These are phyloP conservation scores for Claviceps sp. DNA, from an alignment of 2,329 filamentous ascomycete species.

Conservation along the genomic window DNA sequence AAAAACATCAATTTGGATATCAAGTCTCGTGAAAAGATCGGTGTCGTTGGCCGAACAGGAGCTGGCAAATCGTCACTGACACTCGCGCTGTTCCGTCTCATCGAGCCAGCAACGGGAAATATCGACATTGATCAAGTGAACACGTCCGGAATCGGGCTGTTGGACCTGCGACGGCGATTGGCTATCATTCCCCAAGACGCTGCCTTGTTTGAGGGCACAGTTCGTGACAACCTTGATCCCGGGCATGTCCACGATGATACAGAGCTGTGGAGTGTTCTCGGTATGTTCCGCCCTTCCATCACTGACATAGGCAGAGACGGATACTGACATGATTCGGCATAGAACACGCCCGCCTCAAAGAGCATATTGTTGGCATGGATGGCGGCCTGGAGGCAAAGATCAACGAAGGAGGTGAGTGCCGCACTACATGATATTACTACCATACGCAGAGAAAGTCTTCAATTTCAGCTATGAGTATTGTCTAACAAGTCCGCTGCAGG, in stretches of 20 bases:
- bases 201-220: constrained; percentile 82
- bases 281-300: constrained; percentile 25
- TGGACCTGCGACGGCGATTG: constrained; percentile 77
- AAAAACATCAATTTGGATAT: constrained; percentile 88
- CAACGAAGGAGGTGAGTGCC: constrained; percentile 75
- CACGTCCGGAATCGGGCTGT: constrained; percentile 76
- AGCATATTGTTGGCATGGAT: constrained; percentile 75
- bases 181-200: constrained; percentile 98
- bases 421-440: neutral
- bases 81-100: constrained; percentile 85
- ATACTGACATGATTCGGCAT: neutral
- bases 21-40: constrained; percentile 95
- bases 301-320: neutral
- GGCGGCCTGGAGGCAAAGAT: constrained; percentile 83
- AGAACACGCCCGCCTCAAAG: constrained; percentile 90
- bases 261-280: constrained; percentile 88
- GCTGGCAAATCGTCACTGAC: constrained; percentile 94
- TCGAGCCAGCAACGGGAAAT: constrained; percentile 69
- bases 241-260: constrained; percentile 93
- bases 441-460: neutral
- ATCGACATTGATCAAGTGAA: constrained; percentile 85
- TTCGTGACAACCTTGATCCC: constrained; percentile 92
- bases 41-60: constrained; percentile 89
- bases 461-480: too few species aligned
- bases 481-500: constrained; percentile 32